These are phyloP conservation scores for Adansonia rubrostipa DNA, from an alignment of 441 rosid species.

Conservation along the genomic window DNA sequence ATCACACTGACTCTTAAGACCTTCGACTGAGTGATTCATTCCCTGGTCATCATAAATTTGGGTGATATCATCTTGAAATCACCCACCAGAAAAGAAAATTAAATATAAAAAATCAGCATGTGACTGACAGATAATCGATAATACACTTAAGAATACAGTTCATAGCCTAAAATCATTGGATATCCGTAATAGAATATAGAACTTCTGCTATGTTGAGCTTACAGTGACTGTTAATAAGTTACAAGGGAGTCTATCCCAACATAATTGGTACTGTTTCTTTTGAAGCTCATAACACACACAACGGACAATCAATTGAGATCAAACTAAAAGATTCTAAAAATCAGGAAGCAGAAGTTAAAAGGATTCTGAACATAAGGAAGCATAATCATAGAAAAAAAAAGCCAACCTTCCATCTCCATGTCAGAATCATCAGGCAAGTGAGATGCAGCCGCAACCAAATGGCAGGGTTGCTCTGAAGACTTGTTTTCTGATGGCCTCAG, in stretches of 20 bases:
- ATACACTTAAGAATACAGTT: conserved; percentile 13
- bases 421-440: conserved; percentile 58
- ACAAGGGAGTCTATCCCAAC: conserved; percentile 12
- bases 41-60: conserved; percentile 47
- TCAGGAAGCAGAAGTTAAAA: background rate
- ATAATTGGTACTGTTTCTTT: background rate
- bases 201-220: background rate
- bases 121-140: background rate
- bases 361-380: conserved; percentile 6
- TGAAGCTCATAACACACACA: background rate
- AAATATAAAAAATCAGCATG: background rate
- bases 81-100: conserved; percentile 23
- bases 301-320: background rate
- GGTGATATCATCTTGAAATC: conserved; percentile 73
- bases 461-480: conserved; percentile 23
- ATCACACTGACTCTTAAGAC: conserved; percentile 32
- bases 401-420: conserved; percentile 91
- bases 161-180: background rate
- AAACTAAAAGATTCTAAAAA: background rate
- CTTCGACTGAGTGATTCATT: conserved; percentile 32
- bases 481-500: conserved; percentile 28
- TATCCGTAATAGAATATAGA: conserved; percentile 3
- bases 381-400: conserved; percentile 14
- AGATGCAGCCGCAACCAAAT: conserved; percentile 29
- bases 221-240: background rate